Conservation (phyloP, 768 basidiomycete genomes). For the Boletellus sp. region DNA sequence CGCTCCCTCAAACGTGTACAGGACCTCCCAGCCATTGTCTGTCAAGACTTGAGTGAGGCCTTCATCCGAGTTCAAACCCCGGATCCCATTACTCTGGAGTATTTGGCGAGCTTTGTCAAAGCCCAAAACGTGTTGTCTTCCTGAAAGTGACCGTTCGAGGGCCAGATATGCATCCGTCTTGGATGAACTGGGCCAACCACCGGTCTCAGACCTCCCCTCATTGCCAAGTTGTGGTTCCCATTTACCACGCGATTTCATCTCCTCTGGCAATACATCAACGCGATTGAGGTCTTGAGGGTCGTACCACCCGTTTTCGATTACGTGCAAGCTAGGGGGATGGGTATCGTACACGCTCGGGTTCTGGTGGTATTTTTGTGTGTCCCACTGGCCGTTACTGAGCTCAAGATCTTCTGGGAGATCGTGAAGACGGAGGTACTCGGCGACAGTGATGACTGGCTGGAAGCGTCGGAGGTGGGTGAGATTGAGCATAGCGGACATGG, state of each 20-base stretch:
- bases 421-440: constrained; percentile 43
- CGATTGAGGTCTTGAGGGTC: constrained; percentile 36
- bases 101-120: constrained; percentile 23
- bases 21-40: constrained; percentile 34
- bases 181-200: constrained; percentile 22
- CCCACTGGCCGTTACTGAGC: constrained; percentile 38
- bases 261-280: constrained; percentile 35
- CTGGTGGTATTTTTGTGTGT: constrained; percentile 32
- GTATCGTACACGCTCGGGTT: constrained; percentile 27
- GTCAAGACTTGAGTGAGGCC: constrained; percentile 27
- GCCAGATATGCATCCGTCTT: constrained; percentile 18
- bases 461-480: constrained; percentile 36
- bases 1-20: constrained; percentile 40
- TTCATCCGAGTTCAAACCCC: constrained; percentile 24
- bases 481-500: constrained; percentile 40
- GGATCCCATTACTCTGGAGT: constrained; percentile 14
- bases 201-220: constrained; percentile 10
- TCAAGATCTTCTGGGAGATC: constrained; percentile 33
- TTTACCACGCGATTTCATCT: constrained; percentile 31
- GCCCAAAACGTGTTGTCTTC: constrained; percentile 17
- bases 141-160: constrained; percentile 18
- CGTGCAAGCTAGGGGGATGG: constrained; percentile 26
- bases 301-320: constrained; percentile 40
- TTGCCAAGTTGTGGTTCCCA: constrained; percentile 22
- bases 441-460: constrained; percentile 39